These are phyloP conservation scores for Mycena filopes DNA, from an alignment of 768 basidiomycete species.

Conservation along the genomic window DNA sequence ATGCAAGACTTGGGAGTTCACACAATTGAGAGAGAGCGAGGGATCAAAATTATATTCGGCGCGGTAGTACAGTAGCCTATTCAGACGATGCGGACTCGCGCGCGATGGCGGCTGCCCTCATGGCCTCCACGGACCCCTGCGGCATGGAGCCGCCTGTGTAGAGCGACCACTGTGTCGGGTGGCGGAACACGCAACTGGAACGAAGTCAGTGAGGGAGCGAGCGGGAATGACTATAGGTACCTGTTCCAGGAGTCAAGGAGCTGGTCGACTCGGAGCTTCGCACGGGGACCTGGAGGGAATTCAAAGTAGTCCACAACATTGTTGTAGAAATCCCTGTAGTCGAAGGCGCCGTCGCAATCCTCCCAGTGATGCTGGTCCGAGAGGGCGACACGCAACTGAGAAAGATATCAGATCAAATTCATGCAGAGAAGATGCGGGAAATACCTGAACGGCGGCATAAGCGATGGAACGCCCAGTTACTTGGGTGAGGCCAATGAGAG, in stretches of 20 bases:
- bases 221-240: background rate
- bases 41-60: too few relatives aligned
- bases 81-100: background rate
- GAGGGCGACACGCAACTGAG: constrained; percentile 29
- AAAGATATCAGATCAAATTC: background rate
- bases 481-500: background rate
- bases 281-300: constrained; percentile 10
- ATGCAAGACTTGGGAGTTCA: too few relatives aligned
- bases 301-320: constrained; percentile 33
- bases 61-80: background rate
- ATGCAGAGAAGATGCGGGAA: background rate
- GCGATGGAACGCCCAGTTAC: constrained; percentile 31
- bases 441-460: constrained; percentile 36
- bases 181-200: background rate
- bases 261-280: background rate
- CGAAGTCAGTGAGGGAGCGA: background rate
- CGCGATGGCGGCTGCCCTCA: background rate
- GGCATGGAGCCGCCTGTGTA: background rate
- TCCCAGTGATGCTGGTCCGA: constrained; percentile 27
- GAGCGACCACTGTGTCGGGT: background rate
- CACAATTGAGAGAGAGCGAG: too few relatives aligned
- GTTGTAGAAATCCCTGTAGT: constrained; percentile 32
- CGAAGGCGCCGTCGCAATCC: constrained; percentile 24
- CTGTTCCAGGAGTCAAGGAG: constrained; percentile 11
- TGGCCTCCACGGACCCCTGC: background rate